phyloP scores from a whole-genome alignment of 1,284 basidiomycete species.

The Cutaneotrichosporon mucoides region DNA sequence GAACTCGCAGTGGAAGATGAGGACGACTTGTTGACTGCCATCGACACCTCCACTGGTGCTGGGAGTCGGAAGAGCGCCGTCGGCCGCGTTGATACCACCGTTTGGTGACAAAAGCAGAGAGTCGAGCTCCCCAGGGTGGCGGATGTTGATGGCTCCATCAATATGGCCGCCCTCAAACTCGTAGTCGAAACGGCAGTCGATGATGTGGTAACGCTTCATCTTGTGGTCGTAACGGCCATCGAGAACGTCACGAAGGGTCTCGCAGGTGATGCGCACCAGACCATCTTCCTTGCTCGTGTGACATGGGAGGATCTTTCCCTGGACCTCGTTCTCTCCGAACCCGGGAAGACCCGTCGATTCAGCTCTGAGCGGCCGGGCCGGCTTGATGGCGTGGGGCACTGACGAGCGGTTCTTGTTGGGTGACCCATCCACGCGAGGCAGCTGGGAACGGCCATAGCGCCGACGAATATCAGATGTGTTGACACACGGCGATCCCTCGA shows the following conservation, averaged over 20 bases:
- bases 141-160: constrained; percentile 85
- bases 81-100: constrained; percentile 47
- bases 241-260: constrained; percentile 74
- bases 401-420: constrained; percentile 1
- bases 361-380: constrained; percentile 2
- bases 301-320: constrained; percentile 91
- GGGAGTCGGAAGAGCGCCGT: constrained; percentile 60
- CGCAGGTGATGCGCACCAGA: constrained; percentile 77
- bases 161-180: constrained; percentile 94
- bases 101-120: constrained; percentile 65
- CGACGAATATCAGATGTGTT: constrained; percentile 28
- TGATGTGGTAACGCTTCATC: constrained; percentile 68
- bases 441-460: constrained; percentile 20
- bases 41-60: constrained; percentile 71
- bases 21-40: constrained; percentile 65
- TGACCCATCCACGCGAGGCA: constrained; percentile 6
- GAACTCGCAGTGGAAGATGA: constrained; percentile 99
- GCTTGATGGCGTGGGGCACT: neutral
- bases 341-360: constrained; percentile 58
- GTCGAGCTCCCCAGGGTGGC: constrained; percentile 75
- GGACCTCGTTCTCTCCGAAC: constrained; percentile 86
- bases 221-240: constrained; percentile 64
- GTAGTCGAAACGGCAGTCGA: constrained; percentile 98
- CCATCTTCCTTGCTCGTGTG: constrained; percentile 91
- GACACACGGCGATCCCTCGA: constrained; percentile 37